Conservation (phyloP, 2,329 filamentous ascomycete species). For the Cercospora sp. region DNA sequence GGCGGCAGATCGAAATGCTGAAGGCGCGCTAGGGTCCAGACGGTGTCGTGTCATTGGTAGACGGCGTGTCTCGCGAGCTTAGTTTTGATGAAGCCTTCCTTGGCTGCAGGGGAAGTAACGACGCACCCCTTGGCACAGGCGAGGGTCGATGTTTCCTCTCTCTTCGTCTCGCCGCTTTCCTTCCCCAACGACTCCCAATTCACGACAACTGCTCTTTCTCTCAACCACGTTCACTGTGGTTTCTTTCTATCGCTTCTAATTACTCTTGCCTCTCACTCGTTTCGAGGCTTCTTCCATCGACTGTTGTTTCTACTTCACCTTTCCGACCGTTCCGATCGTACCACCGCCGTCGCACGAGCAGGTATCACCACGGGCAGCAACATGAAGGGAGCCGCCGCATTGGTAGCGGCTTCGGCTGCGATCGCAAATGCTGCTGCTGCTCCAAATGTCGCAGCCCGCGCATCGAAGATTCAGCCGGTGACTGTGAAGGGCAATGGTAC, state of each 20-base stretch:
- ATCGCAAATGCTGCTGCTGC: constrained; percentile 49
- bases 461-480: constrained; percentile 54
- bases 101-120: not conserved
- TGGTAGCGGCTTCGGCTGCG: constrained; percentile 50
- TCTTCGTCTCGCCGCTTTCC: constrained; percentile 15
- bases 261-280: constrained; percentile 24
- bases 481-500: constrained; percentile 63
- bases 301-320: not conserved
- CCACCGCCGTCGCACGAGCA: not conserved
- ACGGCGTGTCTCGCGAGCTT: not conserved
- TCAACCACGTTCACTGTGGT: not conserved
- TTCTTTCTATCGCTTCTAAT: constrained; percentile 8
- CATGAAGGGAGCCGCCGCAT: constrained; percentile 56
- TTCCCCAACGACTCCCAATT: not conserved
- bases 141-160: constrained; percentile 10
- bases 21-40: not conserved
- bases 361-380: constrained; percentile 26
- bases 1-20: not conserved
- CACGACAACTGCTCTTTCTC: not conserved
- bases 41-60: not conserved
- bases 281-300: constrained; percentile 20
- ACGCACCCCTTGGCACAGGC: not conserved
- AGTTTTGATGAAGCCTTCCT: constrained; percentile 11
- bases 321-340: not conserved
- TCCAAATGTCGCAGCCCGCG: constrained; percentile 39